Percentiles rank a stretch among this genome's conserved stretches.
Evolutionary conservation across 805 yeast genomes (phyloP).

Genomic region (Yamadazyma olivae): DNA sequence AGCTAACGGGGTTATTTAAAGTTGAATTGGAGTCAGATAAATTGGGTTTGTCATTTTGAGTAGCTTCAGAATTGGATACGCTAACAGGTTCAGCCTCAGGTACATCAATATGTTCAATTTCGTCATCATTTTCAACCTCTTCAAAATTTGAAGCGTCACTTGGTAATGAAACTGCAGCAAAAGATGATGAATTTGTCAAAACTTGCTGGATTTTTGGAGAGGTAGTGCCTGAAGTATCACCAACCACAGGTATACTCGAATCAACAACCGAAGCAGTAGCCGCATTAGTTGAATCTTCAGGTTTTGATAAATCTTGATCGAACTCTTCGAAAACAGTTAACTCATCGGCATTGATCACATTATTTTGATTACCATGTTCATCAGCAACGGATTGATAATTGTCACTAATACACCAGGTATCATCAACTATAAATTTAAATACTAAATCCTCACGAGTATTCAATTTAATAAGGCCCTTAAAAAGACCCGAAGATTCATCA

Average conservation of each 20-base stretch:
- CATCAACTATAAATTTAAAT: constrained; percentile 39
- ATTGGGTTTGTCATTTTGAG: background rate
- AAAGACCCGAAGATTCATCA: constrained; percentile 12
- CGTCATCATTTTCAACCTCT: constrained; percentile 1
- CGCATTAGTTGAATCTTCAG: background rate
- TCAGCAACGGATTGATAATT: constrained; percentile 24
- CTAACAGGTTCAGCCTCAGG: background rate
- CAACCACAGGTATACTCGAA: too few relatives aligned
- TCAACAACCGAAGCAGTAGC: background rate
- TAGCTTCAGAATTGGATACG: background rate
- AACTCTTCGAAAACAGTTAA: constrained; percentile 20
- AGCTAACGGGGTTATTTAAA: constrained; percentile 11
- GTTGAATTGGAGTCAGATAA: constrained; percentile 13
- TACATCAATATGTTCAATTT: background rate
- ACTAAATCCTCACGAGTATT: constrained; percentile 21
- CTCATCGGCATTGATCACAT: constrained; percentile 26
- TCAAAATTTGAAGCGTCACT: constrained; percentile 8
- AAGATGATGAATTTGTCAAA: constrained; percentile 30
- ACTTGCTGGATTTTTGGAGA: constrained; percentile 15
- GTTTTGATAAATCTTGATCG: constrained; percentile 11
- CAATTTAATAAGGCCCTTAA: constrained; percentile 20
- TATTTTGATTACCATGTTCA: constrained; percentile 35
- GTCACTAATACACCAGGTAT: constrained; percentile 27
- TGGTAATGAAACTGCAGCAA: constrained; percentile 33
- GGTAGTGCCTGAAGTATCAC: too few relatives aligned